Evolutionary conservation across 176 grass and related monocot species (phyloP), one percentile per base, ranked within the genome.

Genomic region (Zoysia japonica): DNA sequence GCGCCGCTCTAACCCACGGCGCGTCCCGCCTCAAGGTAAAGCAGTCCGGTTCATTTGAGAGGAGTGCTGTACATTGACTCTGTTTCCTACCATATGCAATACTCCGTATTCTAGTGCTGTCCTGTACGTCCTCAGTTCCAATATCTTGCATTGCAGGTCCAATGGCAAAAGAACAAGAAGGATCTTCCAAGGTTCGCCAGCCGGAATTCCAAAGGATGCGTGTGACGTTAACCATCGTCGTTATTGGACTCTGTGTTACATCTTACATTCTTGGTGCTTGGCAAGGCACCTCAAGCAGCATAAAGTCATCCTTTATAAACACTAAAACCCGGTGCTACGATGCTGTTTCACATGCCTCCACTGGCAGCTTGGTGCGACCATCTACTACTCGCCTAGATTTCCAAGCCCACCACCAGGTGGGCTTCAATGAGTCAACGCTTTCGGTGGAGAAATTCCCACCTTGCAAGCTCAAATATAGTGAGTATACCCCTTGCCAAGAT

Each of bases 401-500:
- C 70, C 76, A 83, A 65, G 85, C 93, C 3, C 93, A 97, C 73
- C 90, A 97, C 77, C 93, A 90, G 72, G 80, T 89, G 17, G 69
- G 65, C 75, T 76, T 97, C 65, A 89, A 97, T 59, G 83, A 69
- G 57, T 93, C 87, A 0, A 71, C 45, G 3, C 48, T 72, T 2
- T 75, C 0, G 1, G 16, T 36, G 0, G 82, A 97, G 76, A 87
- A 84, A 55, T 75, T 93, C 52, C 76, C 63, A 15, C 48, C 88
- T 28, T 97, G 93, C 60, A 83, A 91, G 76, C 72, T 90, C 59
- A 93, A 93, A 69, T 93, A 76, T 46, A 91, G 88, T 9, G 93
- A 97, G 83, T 93, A 91, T 71, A 97, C 93, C 9, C 93, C 90
- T n/a, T 97, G 93, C 69, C 93, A 97, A 82, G 93, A 97, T 63